A percentile compares a stretch with the other conserved stretches of the same genome.
phyloP scores from a whole-genome alignment of 1,284 basidiomycete species.

The Wallemia mellicola region DNA sequence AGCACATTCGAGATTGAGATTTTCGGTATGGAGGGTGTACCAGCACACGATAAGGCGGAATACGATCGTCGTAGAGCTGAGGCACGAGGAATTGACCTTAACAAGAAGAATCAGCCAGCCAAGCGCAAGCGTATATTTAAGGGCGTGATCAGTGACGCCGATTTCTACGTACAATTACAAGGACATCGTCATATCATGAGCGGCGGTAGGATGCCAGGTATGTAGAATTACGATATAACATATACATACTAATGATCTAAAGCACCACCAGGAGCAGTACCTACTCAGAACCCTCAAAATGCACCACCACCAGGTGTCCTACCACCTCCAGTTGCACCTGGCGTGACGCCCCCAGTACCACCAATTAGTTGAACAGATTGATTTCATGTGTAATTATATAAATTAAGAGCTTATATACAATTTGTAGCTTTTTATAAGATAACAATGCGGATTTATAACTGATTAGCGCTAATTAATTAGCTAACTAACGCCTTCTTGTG shows the following conservation, averaged over 20 bases:
- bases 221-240: no score
- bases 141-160: background rate
- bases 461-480: no score
- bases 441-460: no score
- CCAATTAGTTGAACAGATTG: background rate
- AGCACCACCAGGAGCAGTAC: background rate
- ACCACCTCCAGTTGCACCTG: background rate
- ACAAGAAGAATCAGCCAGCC: background rate
- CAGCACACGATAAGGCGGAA: conserved; percentile 69
- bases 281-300: background rate
- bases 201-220: background rate
- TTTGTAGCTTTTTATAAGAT: no score
- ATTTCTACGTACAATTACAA: background rate
- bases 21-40: conserved; percentile 97
- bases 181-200: background rate
- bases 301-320: background rate
- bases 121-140: background rate
- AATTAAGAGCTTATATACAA: no score
- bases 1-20: conserved; percentile 98
- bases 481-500: no score
- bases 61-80: conserved; percentile 83
- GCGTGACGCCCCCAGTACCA: background rate
- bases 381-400: background rate
- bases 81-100: conserved; percentile 46
- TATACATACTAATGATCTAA: no score